Evolutionary conservation across 306 rosid species (phyloP).

Genomic region (Cucurbita argyrosperma): DNA sequence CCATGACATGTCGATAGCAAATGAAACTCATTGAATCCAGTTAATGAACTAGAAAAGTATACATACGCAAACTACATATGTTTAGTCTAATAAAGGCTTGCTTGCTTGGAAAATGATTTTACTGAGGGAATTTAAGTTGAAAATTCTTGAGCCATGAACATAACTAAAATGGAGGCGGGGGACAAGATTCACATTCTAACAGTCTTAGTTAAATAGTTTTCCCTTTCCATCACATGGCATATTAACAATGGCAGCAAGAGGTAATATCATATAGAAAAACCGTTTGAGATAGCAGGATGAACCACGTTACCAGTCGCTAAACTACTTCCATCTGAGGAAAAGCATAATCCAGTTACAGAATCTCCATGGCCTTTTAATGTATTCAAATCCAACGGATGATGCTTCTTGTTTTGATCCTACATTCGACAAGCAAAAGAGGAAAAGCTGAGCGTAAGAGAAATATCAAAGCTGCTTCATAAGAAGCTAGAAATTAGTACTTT

Average conservation of each 20-base stretch:
- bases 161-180: neutral
- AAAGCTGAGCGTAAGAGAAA: neutral
- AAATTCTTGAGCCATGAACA: neutral
- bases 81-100: neutral
- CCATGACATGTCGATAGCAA: neutral
- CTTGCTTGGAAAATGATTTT: neutral
- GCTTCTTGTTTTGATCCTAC: constrained; percentile 81
- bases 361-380: constrained; percentile 97
- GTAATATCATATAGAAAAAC: neutral
- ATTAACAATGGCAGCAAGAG: neutral
- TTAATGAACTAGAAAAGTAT: neutral
- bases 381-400: constrained; percentile 91
- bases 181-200: neutral
- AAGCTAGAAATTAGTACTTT: neutral
- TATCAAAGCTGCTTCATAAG: neutral
- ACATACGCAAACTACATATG: neutral
- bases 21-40: neutral
- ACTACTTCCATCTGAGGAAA: constrained; percentile 58
- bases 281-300: neutral
- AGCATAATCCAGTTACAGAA: constrained; percentile 63
- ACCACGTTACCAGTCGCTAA: constrained; percentile 60
- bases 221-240: neutral
- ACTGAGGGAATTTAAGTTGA: neutral
- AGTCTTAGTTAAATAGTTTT: neutral
- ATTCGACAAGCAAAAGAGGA: constrained; percentile 14